Evolutionary conservation across 2,329 filamentous ascomycete species (phyloP).

Genomic region (Cercospora sp.): DNA sequence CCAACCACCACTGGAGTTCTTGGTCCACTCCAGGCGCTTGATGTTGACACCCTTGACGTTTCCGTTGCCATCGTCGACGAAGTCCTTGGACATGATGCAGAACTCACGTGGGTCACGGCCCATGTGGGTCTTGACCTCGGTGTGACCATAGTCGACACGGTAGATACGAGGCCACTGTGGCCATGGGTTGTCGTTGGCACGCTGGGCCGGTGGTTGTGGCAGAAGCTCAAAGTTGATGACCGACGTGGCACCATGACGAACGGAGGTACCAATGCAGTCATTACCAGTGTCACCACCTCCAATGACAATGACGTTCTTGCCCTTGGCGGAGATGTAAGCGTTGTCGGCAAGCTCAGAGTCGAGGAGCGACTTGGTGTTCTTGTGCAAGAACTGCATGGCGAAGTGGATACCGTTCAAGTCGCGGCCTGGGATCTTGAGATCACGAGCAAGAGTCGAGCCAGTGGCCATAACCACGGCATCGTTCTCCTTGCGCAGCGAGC

Average conservation of each 20-base stretch:
- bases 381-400: conserved; percentile 96
- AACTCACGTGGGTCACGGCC: conserved; percentile 95
- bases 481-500: conserved; percentile 70
- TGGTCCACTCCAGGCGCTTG: conserved; percentile 93
- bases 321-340: conserved; percentile 89
- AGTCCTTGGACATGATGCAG: conserved; percentile 98
- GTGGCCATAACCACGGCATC: conserved; percentile 90
- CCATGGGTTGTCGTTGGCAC: conserved; percentile 94
- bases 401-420: conserved; percentile 89
- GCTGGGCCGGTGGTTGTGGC: conserved; percentile 86
- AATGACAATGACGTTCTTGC: conserved; percentile 94
- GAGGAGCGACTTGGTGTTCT: conserved; percentile 95
- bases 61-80: conserved; percentile 83
- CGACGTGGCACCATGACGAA: conserved; percentile 92
- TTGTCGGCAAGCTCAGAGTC: conserved; percentile 84
- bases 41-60: conserved; percentile 96
- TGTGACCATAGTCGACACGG: conserved; percentile 97
- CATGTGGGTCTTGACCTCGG: conserved; percentile 92
- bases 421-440: conserved; percentile 86
- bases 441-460: conserved; percentile 88
- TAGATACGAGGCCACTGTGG: conserved; percentile 98
- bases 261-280: conserved; percentile 94
- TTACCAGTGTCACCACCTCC: conserved; percentile 97
- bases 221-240: conserved; percentile 96
- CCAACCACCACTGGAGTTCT: conserved; percentile 85